Conservation (phyloP, 179 eudicot genomes). For the Drosera spatulata region DNA sequence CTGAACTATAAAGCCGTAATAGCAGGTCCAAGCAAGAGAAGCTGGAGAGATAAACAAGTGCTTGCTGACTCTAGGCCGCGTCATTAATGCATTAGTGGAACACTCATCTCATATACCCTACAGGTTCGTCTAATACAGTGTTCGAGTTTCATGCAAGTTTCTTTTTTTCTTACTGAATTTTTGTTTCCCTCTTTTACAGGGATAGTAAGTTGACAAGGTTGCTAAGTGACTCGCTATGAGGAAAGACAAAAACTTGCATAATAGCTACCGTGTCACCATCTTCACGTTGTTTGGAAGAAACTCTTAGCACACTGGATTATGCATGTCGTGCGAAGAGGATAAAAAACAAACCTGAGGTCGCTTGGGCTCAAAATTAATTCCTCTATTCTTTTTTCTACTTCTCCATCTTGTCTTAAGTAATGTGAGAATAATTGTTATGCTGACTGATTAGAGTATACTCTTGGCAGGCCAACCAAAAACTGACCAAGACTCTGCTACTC, state of each 20-base stretch:
- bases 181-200: constrained; percentile 16
- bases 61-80: constrained; percentile 75
- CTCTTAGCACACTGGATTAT: constrained; percentile 69
- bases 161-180: not conserved
- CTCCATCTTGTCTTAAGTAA: constrained; percentile 1
- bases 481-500: constrained; percentile 67
- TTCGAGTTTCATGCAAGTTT: not conserved
- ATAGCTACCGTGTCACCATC: constrained; percentile 65
- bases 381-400: constrained; percentile 1
- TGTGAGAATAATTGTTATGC: not conserved
- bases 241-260: constrained; percentile 66
- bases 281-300: constrained; percentile 52
- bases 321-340: constrained; percentile 68
- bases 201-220: constrained; percentile 74
- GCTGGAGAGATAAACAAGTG: constrained; percentile 94
- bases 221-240: constrained; percentile 67
- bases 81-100: constrained; percentile 71
- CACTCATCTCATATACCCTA: constrained; percentile 80
- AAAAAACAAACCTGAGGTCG: constrained; percentile 70
- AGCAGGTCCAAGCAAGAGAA: constrained; percentile 72
- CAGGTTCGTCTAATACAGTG: constrained; percentile 31
- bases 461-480: constrained; percentile 68
- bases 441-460: too few species aligned
- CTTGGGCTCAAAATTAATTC: constrained; percentile 2
- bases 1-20: not conserved